phyloP scores from a whole-genome alignment of 192 early-diverging fungal genomes.

The Allomyces arbusculus region DNA sequence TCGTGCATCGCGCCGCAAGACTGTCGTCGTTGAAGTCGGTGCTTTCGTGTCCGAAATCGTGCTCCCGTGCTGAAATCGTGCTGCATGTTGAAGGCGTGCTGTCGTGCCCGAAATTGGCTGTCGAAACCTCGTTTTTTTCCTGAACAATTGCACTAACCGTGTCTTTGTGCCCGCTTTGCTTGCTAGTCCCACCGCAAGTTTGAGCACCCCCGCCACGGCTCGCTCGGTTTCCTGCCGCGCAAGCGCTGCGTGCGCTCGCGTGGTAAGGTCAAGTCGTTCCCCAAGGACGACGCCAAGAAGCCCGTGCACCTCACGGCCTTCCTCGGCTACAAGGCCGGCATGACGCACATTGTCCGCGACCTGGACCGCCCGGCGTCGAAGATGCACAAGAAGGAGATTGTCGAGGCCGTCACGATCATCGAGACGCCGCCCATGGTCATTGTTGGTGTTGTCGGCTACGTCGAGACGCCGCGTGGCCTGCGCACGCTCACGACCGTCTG shows the following conservation, averaged over 20 bases:
- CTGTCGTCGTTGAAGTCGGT: no score
- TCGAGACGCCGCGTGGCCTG: slow-evolving; percentile 94
- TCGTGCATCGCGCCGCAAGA: no score
- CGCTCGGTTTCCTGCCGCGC: slow-evolving; percentile 57
- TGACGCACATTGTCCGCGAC: slow-evolving; percentile 99
- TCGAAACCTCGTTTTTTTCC: no score
- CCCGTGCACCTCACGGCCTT: slow-evolving; percentile 97
- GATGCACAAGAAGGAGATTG: slow-evolving; percentile 99
- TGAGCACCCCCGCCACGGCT: slow-evolving; percentile 89
- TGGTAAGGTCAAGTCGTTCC: slow-evolving; percentile 97
- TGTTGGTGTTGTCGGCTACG: slow-evolving; percentile 98
- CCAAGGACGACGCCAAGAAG: slow-evolving; percentile 86
- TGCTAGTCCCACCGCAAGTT: slow-evolving; percentile 79
- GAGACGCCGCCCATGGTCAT: slow-evolving; percentile 94
- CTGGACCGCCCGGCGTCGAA: slow-evolving; percentile 97
- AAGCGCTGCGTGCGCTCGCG: slow-evolving; percentile 84
- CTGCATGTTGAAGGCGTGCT: no score
- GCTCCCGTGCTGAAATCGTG: no score
- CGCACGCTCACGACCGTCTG: slow-evolving; percentile 97
- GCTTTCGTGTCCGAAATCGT: no score
- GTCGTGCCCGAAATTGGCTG: no score
- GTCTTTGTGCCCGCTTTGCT: no score
- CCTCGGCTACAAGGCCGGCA: slow-evolving; percentile 99
- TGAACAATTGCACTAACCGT: no score
- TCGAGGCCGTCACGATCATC: slow-evolving; percentile 95